phyloP scores from a whole-genome alignment of 2,329 filamentous ascomycete genomes.

The Zalaria obscura region DNA sequence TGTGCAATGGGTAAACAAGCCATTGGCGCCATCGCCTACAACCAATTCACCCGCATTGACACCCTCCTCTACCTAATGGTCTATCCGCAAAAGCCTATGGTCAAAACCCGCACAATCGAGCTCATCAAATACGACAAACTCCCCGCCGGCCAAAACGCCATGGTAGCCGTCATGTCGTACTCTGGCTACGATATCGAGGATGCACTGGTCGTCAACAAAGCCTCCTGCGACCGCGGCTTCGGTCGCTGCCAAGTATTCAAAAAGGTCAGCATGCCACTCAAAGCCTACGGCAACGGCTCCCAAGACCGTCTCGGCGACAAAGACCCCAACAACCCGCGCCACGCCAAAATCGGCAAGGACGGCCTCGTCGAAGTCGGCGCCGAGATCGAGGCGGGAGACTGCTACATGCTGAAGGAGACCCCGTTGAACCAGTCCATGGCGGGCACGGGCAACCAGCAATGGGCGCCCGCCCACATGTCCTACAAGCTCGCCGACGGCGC shows the following conservation, averaged over 20 bases:
- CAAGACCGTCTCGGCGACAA: slow-evolving; percentile 48
- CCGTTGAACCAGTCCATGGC: slow-evolving; percentile 67
- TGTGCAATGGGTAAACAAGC: slow-evolving; percentile 99
- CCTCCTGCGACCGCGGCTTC: slow-evolving; percentile 86
- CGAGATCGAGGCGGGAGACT: slow-evolving; percentile 62
- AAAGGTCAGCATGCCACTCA: slow-evolving; percentile 76
- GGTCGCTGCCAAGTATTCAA: slow-evolving; percentile 96
- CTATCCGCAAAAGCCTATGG: slow-evolving; percentile 94
- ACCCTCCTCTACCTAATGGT: slow-evolving; percentile 93
- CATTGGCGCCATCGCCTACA: slow-evolving; percentile 94
- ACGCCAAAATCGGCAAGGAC: slow-evolving; percentile 66
- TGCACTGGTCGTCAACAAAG: slow-evolving; percentile 91
- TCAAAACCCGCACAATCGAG: slow-evolving; percentile 93
- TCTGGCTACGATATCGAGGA: slow-evolving; percentile 99
- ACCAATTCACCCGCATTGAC: slow-evolving; percentile 94
- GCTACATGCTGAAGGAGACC: slow-evolving; percentile 80
- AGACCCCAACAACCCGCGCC: slow-evolving; percentile 34
- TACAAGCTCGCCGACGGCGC: slow-evolving; percentile 61
- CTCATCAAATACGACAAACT: slow-evolving; percentile 95
- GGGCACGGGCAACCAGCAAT: slow-evolving; percentile 34
- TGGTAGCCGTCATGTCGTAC: slow-evolving; percentile 97
- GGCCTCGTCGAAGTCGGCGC: slow-evolving; percentile 80
- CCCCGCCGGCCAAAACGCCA: slow-evolving; percentile 91
- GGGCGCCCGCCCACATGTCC: slow-evolving; percentile 7
- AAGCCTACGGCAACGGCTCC: slow-evolving; percentile 75